Percentiles rank a stretch among this genome's conserved stretches.
phyloP scores from a whole-genome alignment of 129 eudicot genomes.

The Ambrosia artemisiifolia region DNA sequence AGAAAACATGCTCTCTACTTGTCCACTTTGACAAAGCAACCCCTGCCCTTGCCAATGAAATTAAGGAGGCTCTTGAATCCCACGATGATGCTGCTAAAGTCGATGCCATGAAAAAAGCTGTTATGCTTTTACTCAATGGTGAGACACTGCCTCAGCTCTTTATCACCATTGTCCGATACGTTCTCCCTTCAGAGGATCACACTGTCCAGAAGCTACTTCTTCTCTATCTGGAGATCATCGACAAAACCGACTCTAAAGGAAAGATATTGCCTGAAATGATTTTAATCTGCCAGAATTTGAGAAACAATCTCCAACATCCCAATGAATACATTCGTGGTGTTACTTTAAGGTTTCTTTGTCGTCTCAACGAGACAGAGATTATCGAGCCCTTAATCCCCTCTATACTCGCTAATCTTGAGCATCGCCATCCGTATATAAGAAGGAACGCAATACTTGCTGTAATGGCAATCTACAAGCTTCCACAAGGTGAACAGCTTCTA shows the following conservation, averaged over 20 bases:
- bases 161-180: conserved; percentile 89
- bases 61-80: conserved; percentile 95
- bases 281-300: conserved; percentile 85
- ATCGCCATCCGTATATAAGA: conserved; percentile 82
- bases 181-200: conserved; percentile 90
- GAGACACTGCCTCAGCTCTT: conserved; percentile 93
- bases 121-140: conserved; percentile 88
- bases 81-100: conserved; percentile 74
- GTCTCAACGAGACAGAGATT: conserved; percentile 77
- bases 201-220: conserved; percentile 81
- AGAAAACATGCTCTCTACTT: conserved; percentile 79
- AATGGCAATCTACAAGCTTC: conserved; percentile 93
- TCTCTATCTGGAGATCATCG: conserved; percentile 82
- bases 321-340: conserved; percentile 96
- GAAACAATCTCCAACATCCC: conserved; percentile 88
- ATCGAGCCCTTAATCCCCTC: conserved; percentile 94
- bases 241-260: conserved; percentile 80
- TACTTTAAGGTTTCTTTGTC: conserved; percentile 86
- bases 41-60: conserved; percentile 94
- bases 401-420: conserved; percentile 75
- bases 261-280: conserved; percentile 90
- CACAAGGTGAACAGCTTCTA: conserved; percentile 90
- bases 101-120: conserved; percentile 92
- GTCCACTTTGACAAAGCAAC: conserved; percentile 94
- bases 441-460: conserved; percentile 96